These are phyloP conservation scores for Scheffersomyces parashehatae DNA, from an alignment of 1,139 yeast genomes.

Conservation along the genomic window DNA sequence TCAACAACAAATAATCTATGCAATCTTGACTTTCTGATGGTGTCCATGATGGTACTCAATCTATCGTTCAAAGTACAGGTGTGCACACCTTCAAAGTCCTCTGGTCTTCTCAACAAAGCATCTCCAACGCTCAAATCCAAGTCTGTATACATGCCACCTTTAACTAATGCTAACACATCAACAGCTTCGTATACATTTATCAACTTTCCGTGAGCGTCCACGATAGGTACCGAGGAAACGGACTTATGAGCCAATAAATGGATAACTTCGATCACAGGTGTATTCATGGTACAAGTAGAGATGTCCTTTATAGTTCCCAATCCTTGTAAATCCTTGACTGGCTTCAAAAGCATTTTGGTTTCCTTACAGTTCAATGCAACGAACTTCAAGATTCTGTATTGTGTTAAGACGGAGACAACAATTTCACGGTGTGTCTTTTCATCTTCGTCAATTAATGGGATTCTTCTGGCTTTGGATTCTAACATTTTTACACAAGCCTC, in stretches of 20 bases:
- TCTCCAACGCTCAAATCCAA: constrained; percentile 92
- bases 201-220: constrained; percentile 73
- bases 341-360: constrained; percentile 78
- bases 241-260: constrained; percentile 75
- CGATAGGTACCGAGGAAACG: constrained; percentile 90
- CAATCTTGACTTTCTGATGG: constrained; percentile 85
- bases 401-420: constrained; percentile 93
- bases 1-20: constrained; percentile 94
- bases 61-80: constrained; percentile 91
- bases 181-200: constrained; percentile 95
- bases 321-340: constrained; percentile 63
- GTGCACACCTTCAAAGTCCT: constrained; percentile 97
- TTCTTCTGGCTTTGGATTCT: constrained; percentile 85
- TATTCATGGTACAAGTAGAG: constrained; percentile 82
- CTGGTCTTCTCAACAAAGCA: constrained; percentile 90
- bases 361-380: constrained; percentile 96
- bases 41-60: constrained; percentile 88
- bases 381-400: constrained; percentile 92
- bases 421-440: constrained; percentile 92
- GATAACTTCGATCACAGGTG: constrained; percentile 94
- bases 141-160: constrained; percentile 93
- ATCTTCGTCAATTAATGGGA: constrained; percentile 92
- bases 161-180: constrained; percentile 88
- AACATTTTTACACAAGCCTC: constrained; percentile 96
- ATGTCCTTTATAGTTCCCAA: constrained; percentile 63